phyloP scores from a whole-genome alignment of 2,329 filamentous ascomycete species.

The Albophoma yamanashiensis region DNA sequence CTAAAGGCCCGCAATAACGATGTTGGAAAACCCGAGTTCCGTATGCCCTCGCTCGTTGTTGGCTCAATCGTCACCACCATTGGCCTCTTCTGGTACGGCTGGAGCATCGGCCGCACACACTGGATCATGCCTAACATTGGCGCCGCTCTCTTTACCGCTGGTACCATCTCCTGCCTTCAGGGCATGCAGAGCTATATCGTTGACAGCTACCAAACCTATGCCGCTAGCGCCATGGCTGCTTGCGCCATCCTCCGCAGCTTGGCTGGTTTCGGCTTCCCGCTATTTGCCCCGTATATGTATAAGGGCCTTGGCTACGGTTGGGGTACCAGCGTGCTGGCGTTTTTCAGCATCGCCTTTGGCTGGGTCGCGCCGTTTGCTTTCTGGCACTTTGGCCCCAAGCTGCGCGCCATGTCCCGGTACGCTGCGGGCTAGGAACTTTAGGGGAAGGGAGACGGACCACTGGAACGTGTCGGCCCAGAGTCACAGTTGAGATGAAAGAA shows the following conservation, averaged over 20 bases:
- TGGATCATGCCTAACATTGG: background rate
- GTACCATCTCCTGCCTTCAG: background rate
- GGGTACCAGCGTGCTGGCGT: background rate
- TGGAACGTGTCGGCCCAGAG: background rate
- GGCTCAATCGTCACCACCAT: background rate
- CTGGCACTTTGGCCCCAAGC: background rate
- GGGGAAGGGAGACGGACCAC: background rate
- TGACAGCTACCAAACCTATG: background rate
- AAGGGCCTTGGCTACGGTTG: background rate
- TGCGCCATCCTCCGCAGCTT: background rate
- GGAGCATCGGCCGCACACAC: background rate
- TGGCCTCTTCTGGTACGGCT: background rate
- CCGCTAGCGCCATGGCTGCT: background rate
- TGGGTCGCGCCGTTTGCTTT: background rate
- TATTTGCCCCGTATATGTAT: background rate
- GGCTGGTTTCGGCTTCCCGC: background rate
- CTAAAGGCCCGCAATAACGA: background rate
- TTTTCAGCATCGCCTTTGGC: background rate
- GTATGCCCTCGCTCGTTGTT: background rate
- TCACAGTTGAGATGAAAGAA: no score
- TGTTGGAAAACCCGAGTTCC: background rate
- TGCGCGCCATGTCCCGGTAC: background rate
- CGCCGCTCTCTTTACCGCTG: background rate
- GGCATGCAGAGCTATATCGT: background rate
- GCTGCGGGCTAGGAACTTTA: background rate